phyloP scores from a whole-genome alignment of 2,329 filamentous ascomycete genomes.

The Alternaria panax region DNA sequence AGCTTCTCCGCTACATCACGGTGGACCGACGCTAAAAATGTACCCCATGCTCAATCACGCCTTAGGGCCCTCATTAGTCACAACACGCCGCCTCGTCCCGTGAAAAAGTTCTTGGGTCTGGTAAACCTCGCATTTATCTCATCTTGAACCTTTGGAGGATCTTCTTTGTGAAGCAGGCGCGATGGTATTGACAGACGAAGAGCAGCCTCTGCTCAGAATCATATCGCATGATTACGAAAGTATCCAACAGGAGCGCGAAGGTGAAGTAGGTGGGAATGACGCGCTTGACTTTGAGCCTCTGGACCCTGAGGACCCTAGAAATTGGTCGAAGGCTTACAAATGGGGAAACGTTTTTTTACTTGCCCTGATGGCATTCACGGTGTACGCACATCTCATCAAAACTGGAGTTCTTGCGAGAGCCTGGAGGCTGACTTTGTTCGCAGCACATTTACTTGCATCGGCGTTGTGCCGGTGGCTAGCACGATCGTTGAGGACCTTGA shows the following conservation, averaged over 20 bases:
- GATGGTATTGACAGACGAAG: slow-evolving; percentile 36
- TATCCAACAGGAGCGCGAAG: slow-evolving; percentile 18
- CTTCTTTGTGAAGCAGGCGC: neutral
- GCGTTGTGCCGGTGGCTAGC: slow-evolving; percentile 45
- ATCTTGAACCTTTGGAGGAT: neutral
- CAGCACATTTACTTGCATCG: slow-evolving; percentile 50
- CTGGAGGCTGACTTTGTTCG: neutral
- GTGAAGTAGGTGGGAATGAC: slow-evolving; percentile 23
- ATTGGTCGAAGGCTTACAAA: slow-evolving; percentile 43
- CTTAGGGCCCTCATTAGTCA: slow-evolving; percentile 9
- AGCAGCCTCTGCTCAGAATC: slow-evolving; percentile 40
- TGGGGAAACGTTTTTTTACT: slow-evolving; percentile 45
- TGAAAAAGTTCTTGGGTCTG: slow-evolving; percentile 7
- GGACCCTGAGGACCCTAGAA: slow-evolving; percentile 40
- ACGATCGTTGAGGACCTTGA: slow-evolving; percentile 44
- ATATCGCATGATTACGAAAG: slow-evolving; percentile 27
- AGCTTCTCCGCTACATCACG: neutral
- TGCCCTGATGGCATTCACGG: slow-evolving; percentile 46
- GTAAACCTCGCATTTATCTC: neutral
- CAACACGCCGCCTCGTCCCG: slow-evolving; percentile 1
- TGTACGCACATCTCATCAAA: slow-evolving; percentile 29
- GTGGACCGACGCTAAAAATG: neutral
- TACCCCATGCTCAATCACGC: slow-evolving; percentile 5
- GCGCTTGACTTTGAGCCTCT: slow-evolving; percentile 39
- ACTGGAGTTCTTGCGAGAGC: neutral